phyloP scores from a whole-genome alignment of 1,139 yeast genomes.

The Suhomyces taliae region DNA sequence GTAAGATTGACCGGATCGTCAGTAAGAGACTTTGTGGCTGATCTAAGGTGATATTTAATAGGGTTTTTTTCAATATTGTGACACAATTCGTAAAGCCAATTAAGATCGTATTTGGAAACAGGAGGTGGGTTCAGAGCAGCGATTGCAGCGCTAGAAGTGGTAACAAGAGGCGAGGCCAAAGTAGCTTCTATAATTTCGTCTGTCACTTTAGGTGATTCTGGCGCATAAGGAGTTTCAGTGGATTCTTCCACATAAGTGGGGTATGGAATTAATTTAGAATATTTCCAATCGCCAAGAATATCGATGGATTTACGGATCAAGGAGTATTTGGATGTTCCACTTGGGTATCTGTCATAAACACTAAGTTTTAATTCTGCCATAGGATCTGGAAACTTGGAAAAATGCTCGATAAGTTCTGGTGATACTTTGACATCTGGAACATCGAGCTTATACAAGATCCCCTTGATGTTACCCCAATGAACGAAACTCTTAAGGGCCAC shows the following conservation, averaged over 20 bases:
- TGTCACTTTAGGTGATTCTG: background rate
- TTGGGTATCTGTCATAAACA: conserved; percentile 50
- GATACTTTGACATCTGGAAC: conserved; percentile 42
- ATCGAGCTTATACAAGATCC: conserved; percentile 44
- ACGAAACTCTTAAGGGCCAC: conserved; percentile 54
- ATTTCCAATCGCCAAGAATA: conserved; percentile 28
- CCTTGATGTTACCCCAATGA: conserved; percentile 58
- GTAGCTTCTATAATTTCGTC: background rate
- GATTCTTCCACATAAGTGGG: conserved; percentile 12
- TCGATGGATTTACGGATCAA: conserved; percentile 44
- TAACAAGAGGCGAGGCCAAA: conserved; percentile 4
- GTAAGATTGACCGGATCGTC: conserved; percentile 35
- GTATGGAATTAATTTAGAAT: conserved; percentile 28
- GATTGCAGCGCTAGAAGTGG: background rate
- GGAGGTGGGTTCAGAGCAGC: background rate
- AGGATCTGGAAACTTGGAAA: conserved; percentile 45
- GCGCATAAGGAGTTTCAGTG: background rate
- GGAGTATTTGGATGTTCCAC: conserved; percentile 53
- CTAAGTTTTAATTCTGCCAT: conserved; percentile 39
- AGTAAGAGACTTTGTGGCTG: conserved; percentile 40
- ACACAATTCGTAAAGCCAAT: conserved; percentile 44
- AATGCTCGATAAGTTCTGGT: conserved; percentile 28
- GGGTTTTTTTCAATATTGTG: conserved; percentile 51
- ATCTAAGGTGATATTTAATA: conserved; percentile 48
- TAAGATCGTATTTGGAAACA: conserved; percentile 24